Conservation (phyloP, 2,329 filamentous ascomycete genomes). For the Fusarium lateritium region DNA sequence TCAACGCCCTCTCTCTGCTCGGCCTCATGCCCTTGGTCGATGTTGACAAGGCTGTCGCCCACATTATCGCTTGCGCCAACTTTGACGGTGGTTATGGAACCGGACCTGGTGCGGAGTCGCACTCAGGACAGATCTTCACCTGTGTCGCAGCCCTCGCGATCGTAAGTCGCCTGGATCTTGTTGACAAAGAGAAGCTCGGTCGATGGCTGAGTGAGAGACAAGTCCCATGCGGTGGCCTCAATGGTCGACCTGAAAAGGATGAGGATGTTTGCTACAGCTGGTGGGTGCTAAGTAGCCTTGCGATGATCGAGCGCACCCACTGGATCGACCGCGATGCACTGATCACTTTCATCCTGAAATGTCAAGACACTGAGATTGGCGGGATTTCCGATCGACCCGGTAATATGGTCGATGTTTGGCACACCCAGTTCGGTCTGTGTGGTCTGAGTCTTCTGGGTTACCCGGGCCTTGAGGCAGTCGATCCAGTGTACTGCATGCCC, state of each 20-base stretch:
- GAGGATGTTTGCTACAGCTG: constrained; percentile 99
- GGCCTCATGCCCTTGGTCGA: constrained; percentile 81
- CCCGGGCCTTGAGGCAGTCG: constrained; percentile 82
- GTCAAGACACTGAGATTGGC: constrained; percentile 87
- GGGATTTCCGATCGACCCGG: constrained; percentile 92
- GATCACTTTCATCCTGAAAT: constrained; percentile 84
- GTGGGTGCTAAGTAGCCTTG: constrained; percentile 95
- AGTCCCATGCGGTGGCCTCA: constrained; percentile 87
- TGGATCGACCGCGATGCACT: constrained; percentile 93
- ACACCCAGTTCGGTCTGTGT: constrained; percentile 90
- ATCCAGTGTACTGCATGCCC: constrained; percentile 91
- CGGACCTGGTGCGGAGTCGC: constrained; percentile 90
- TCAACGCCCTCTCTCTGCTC: constrained; percentile 91
- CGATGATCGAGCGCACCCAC: constrained; percentile 88
- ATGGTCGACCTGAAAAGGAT: constrained; percentile 93
- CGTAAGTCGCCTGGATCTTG: constrained; percentile 83
- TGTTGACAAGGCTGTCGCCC: constrained; percentile 82
- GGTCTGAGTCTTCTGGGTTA: constrained; percentile 88
- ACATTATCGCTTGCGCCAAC: constrained; percentile 88
- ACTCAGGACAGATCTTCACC: constrained; percentile 95
- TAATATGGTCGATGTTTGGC: constrained; percentile 97
- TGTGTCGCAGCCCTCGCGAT: constrained; percentile 91
- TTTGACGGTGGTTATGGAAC: constrained; percentile 96
- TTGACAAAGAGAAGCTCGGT: constrained; percentile 85
- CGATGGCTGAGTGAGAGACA: constrained; percentile 96